Percentiles rank a stretch among this genome's conserved stretches.
These are phyloP conservation scores for Kurtzmaniella quercitrusa DNA, from an alignment of 1,139 yeast species.

Conservation along the genomic window DNA sequence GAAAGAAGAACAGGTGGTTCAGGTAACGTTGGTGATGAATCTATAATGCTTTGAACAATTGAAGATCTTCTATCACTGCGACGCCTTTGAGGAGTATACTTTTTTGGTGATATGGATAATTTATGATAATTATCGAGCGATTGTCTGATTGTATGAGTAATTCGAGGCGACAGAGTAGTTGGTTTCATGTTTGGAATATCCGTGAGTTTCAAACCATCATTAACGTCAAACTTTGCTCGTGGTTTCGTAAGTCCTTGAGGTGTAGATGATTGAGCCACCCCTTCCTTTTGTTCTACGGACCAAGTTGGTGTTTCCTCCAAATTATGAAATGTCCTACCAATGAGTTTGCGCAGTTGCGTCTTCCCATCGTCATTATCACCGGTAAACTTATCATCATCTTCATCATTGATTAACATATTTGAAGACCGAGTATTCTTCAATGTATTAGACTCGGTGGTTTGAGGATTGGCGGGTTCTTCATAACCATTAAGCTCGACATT, in stretches of 20 bases:
- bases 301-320: conserved; percentile 36
- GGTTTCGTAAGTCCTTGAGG: conserved; percentile 25
- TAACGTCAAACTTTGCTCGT: conserved; percentile 16
- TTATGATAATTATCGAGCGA: conserved; percentile 35
- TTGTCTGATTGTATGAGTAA: conserved; percentile 29
- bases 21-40: conserved; percentile 52
- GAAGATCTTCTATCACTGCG: conserved; percentile 30
- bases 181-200: conserved; percentile 21
- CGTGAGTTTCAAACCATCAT: conserved; percentile 22
- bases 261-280: conserved; percentile 22
- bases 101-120: conserved; percentile 34
- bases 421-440: conserved; percentile 13
- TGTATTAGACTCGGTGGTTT: conserved; percentile 8
- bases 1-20: conserved; percentile 42
- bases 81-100: conserved; percentile 21
- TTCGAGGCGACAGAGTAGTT: conserved; percentile 6
- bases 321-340: conserved; percentile 14
- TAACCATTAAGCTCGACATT: conserved; percentile 59
- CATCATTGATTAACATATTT: conserved; percentile 9
- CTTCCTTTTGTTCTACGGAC: conserved; percentile 29
- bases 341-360: conserved; percentile 19
- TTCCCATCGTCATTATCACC: background rate
- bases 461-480: conserved; percentile 41
- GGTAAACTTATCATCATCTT: conserved; percentile 8
- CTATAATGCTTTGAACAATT: conserved; percentile 37